Evolutionary conservation across 345 rosid genomes (phyloP), one percentile per base, ranked within the genome.

Genomic region (Brassica carinata): DNA sequence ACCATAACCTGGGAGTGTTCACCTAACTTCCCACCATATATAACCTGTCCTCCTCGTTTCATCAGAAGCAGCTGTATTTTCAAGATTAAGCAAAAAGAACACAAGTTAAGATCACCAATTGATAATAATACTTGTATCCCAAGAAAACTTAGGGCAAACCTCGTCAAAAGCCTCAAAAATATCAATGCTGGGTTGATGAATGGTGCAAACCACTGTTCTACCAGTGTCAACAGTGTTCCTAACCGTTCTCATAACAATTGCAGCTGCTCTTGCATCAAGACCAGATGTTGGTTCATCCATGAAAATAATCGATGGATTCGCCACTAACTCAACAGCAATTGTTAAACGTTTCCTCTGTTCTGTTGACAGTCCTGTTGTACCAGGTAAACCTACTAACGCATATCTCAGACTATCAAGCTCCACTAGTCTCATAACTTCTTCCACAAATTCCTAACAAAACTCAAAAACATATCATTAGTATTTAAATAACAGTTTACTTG

Each of bases 211-310:
- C 67, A 94, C 96, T 14, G 97, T 94, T 83, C 98, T 86, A 77
- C 98, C 98, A 43, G 98, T 94, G 79, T 94, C 97, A 72, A 94
- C 98, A 15, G 98, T 94, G 78, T 92, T 94, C 66, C 98, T 93
- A 51, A 94, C 93, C 53, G 98, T 89, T 84, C 98, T 85, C 97
- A 92, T 94, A 73, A 94, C 98, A 72, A 94, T 91, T 57, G 98
- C 96, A n/a, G 98, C 97, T 70, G 98, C 98, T 68, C 97, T 86
- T 48, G 98, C 96, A 85, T 92, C 98, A 79, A 94, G 96, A 71
- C 98, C 98, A 76, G 98, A 94, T 17, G 98, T 94, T 43, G 98
- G 98, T 79, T 94, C 98, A 83, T 94, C 98, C 98, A 94, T 94
- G 81, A 92, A 94, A 58, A 94, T 89, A 45, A 94, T 90, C 13